Base-by-base conservation (phyloP, 805 yeast genomes). In the Ogataea dorogensis region DNA sequence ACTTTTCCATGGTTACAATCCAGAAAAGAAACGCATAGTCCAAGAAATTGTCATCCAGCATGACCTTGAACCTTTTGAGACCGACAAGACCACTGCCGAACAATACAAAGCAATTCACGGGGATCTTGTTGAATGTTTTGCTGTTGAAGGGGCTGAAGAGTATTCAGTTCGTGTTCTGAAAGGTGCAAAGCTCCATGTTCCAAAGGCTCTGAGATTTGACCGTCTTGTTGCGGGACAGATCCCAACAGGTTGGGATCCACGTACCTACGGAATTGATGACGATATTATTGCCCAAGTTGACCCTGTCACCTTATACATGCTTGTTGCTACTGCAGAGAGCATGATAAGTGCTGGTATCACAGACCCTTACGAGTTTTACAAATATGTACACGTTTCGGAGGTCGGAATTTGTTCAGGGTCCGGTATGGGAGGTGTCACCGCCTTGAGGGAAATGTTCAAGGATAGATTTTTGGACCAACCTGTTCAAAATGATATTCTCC, bases 401-500 rank as follows among this genome's bases (percentile, higher is more conserved):
- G 88, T 93, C 52, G 99, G 98, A 72, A 94, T 91, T 77, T 89
- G 98, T 76, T 84, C 96, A 31, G 99, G 99, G 72, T 88, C 97
- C 39, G 99, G 99, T 79, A 91, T 93, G 95, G 99, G 99, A 69
- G 99, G 99, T 82, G 94, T 91, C 55, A 64, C 84, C 53, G 98
- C 99, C 35, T 70, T 93, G 59, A 86, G 94, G 65, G 97, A 96
- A 54, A 93, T 93, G 98, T 93, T 88, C 75, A 88, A 77, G 67
- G 96, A 91, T 60, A 81, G 99, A 70, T 93, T 75, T 71, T 70
- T 77, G 53, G 99, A 93, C 63, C 73, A 73, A 66, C 96, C 96
- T 38, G 96, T 89, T 38, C 98, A 94, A 72, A 93, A 86, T 62
- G 99, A 93, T 68, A 84, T 93, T 51, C 73, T 93, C 53, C 98